A percentile compares a stretch with the other conserved stretches of the same genome.
These are phyloP conservation scores for Silene coronaria DNA, from an alignment of 179 eudicot species.

Conservation along the genomic window DNA sequence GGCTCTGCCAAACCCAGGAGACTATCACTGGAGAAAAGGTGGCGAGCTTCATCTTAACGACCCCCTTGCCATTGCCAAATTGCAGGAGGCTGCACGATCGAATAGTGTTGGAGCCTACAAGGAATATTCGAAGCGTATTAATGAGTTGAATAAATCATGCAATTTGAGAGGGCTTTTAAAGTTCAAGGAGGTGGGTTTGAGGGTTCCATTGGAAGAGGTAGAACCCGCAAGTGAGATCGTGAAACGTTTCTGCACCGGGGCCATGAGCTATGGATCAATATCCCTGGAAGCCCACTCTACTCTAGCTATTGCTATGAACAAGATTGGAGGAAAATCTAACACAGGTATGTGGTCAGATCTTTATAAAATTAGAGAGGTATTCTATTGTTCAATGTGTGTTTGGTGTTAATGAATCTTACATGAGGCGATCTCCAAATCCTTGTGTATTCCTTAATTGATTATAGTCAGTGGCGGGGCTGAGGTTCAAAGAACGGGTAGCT, in stretches of 20 bases:
- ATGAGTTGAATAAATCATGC: slow-evolving; percentile 76
- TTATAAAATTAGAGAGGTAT: background rate
- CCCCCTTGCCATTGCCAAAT: slow-evolving; percentile 91
- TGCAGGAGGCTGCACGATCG: slow-evolving; percentile 88
- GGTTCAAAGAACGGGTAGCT: background rate
- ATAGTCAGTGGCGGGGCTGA: background rate
- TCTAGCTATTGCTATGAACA: slow-evolving; percentile 94
- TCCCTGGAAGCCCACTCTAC: slow-evolving; percentile 94
- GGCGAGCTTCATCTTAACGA: slow-evolving; percentile 94
- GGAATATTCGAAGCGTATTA: slow-evolving; percentile 80
- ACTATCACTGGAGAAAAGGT: slow-evolving; percentile 98
- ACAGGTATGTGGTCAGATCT: slow-evolving; percentile 48
- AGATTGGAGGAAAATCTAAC: slow-evolving; percentile 89
- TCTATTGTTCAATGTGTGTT: background rate
- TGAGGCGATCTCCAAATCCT: background rate
- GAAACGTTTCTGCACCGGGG: slow-evolving; percentile 94
- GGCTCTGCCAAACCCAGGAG: slow-evolving; percentile 93
- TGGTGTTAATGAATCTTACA: background rate
- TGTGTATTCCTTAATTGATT: background rate
- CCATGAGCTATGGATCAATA: slow-evolving; percentile 99
- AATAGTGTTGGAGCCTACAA: slow-evolving; percentile 96
- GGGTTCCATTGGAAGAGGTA: slow-evolving; percentile 81
- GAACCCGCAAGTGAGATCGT: slow-evolving; percentile 96
- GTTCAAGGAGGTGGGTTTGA: slow-evolving; percentile 55
- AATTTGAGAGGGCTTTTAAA: slow-evolving; percentile 88